Conservation (phyloP, 306 rosid genomes). For the Boehmeria nivea region DNA sequence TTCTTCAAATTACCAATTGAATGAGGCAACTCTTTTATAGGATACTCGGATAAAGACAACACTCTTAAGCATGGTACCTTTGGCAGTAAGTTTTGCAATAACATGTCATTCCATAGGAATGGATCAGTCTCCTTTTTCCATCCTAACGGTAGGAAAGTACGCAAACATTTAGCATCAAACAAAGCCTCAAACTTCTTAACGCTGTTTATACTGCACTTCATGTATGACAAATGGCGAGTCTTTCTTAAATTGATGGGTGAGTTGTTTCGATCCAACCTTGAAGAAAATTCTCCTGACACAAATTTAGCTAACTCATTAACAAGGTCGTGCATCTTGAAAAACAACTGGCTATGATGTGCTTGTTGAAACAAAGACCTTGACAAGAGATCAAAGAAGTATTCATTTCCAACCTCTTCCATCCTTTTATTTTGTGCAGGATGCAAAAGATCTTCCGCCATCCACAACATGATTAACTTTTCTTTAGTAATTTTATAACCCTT, state of each 20-base stretch:
- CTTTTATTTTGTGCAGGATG: background rate
- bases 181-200: background rate
- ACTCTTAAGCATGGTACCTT: background rate
- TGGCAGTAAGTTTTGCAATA: background rate
- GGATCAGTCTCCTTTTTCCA: background rate
- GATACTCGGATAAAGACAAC: background rate
- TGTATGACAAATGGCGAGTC: background rate
- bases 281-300: background rate
- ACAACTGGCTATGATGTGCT: background rate
- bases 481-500: constrained; percentile 17
- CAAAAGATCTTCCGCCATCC: constrained; percentile 38
- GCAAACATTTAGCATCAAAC: background rate
- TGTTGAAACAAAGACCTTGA: constrained; percentile 23
- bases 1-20: background rate
- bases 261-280: too few species aligned
- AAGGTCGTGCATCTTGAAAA: constrained; percentile 31
- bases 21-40: background rate
- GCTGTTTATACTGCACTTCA: background rate
- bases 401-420: constrained; percentile 19
- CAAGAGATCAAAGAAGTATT: constrained; percentile 9
- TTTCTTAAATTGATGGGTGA: background rate
- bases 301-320: constrained; percentile 23
- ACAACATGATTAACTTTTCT: constrained; percentile 16
- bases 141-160: background rate
- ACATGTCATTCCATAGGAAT: background rate